phyloP scores from a whole-genome alignment of 345 rosid genomes.

The Cardiospermum halicacabum region DNA sequence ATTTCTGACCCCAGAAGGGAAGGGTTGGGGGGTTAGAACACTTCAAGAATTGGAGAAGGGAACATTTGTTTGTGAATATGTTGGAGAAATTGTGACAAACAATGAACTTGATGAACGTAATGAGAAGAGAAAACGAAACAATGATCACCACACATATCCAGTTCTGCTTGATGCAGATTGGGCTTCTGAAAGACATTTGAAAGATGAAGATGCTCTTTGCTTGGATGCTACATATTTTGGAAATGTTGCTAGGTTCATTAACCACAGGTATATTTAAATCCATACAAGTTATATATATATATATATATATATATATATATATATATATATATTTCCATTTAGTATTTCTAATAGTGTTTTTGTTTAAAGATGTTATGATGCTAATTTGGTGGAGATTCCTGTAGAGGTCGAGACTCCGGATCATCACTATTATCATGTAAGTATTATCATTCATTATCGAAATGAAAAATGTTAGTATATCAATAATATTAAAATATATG shows the following conservation, averaged over 20 bases:
- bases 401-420: conserved; percentile 60
- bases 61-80: conserved; percentile 52
- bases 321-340: too few relatives aligned
- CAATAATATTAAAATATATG: neutral
- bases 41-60: conserved; percentile 39
- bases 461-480: neutral
- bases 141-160: conserved; percentile 45
- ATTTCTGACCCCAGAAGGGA: conserved; percentile 36
- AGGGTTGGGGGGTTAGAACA: conserved; percentile 56
- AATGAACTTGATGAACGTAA: conserved; percentile 42
- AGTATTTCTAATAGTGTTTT: neutral
- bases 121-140: conserved; percentile 13
- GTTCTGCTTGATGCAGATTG: conserved; percentile 58
- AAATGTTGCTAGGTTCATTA: conserved; percentile 53
- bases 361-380: conserved; percentile 42
- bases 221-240: conserved; percentile 50
- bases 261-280: conserved; percentile 71
- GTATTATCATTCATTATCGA: too few relatives aligned
- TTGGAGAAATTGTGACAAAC: conserved; percentile 58
- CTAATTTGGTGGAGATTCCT: conserved; percentile 56
- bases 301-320: too few relatives aligned
- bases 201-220: conserved; percentile 59
- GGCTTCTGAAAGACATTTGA: conserved; percentile 42
- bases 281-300: too few relatives aligned
- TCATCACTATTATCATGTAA: conserved; percentile 59